Conservation (phyloP, 208 protist species). For the Herpetomonas samuelpessoai region DNA sequence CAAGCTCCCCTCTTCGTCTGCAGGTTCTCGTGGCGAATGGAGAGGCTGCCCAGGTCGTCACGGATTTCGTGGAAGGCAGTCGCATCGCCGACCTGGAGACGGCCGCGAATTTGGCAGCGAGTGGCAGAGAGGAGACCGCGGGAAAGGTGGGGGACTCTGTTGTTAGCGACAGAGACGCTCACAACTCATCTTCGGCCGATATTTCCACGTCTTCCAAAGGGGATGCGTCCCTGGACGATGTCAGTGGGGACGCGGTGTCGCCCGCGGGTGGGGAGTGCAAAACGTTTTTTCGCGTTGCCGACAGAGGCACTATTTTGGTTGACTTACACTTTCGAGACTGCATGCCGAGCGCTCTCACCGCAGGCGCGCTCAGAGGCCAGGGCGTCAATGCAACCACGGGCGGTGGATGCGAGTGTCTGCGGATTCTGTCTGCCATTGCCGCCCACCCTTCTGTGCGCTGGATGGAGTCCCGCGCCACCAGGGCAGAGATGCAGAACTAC, state of each 20-base stretch:
- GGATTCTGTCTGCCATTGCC: conserved; percentile 23
- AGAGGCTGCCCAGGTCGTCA: neutral
- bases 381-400: neutral
- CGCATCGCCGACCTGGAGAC: neutral
- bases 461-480: conserved; percentile 42
- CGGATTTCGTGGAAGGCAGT: neutral
- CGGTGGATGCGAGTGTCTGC: neutral
- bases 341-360: conserved; percentile 1
- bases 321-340: neutral
- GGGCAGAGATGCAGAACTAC: conserved; percentile 35
- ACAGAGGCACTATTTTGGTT: neutral
- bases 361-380: neutral
- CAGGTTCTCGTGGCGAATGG: neutral
- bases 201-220: neutral
- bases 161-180: too few relatives aligned
- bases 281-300: neutral
- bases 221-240: neutral
- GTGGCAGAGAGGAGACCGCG: too few relatives aligned
- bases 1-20: neutral
- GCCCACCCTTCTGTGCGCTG: conserved; percentile 66
- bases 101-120: neutral
- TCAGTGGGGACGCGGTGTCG: neutral
- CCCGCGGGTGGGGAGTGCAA: neutral
- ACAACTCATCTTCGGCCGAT: too few relatives aligned
- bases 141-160: neutral